Evolutionary conservation across 2,329 filamentous ascomycete genomes (phyloP), one percentile per base, ranked within the genome.

Genomic region (Aplosporella prunicola): DNA sequence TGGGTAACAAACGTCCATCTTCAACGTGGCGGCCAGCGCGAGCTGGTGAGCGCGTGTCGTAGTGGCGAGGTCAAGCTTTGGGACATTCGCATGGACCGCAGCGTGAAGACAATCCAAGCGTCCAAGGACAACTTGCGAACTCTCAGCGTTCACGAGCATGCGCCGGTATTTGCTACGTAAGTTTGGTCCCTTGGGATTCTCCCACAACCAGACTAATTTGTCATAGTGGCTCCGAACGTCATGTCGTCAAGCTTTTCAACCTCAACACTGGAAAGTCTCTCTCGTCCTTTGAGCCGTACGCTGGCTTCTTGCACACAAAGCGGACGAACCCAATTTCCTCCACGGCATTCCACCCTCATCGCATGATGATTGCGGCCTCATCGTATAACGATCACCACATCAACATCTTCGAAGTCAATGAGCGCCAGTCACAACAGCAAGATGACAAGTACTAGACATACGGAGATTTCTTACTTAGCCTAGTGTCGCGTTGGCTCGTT

Each of bases 1-100:
- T 98, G 91, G 91, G 80, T 98, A 58, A 88, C 87, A 51, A 91
- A 85, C 48, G 86, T 94, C 10, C 91, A 96, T 56, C 87, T 98
- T 76, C 91, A 98, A 62, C 82, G 91, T 28, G 91, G 91, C 43
- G 91, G 91, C 2, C 79, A 94, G 60, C 74, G 91, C 41, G 91
- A 98, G 60, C 72, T 98, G 27, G 71, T 98, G 36, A 89, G 82
- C 28, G 91, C 87, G 14, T 93, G 87, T 55, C 77, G 86, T 31
- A 91, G 94, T 52, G 91, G 91, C 43, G 91, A 91, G 55, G 83
- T 98, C 46, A 88, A 85, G 57, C 69, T 98, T 11, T 98, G 91
- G 91, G 91, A 98, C 59, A 86, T 98, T 34, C 77, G 91, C 32
- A 85, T 86, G 77, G 82, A 91, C 45, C 72, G 72, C 47, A 79